Evolutionary conservation across 2,329 filamentous ascomycete genomes (phyloP).

Genomic region (Ophiocordyceps camponoti-saundersi): DNA sequence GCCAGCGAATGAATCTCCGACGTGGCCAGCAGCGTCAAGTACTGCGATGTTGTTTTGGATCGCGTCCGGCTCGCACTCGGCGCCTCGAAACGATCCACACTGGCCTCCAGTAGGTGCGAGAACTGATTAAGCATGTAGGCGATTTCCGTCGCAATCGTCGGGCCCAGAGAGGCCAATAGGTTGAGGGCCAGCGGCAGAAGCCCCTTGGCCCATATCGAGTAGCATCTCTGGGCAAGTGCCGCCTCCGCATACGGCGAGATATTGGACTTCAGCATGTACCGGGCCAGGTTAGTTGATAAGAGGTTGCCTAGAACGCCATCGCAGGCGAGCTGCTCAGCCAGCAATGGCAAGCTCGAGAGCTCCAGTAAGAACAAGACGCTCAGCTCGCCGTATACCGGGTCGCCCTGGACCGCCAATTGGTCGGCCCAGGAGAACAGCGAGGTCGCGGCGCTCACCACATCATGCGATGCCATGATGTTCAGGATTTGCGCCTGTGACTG

Average conservation of each 20-base stretch:
- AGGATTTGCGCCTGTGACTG: slow-evolving; percentile 55
- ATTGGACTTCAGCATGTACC: slow-evolving; percentile 52
- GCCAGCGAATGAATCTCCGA: slow-evolving; percentile 67
- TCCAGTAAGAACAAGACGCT: slow-evolving; percentile 77
- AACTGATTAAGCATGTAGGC: slow-evolving; percentile 82
- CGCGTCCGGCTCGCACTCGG: slow-evolving; percentile 35
- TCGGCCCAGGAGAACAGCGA: slow-evolving; percentile 92
- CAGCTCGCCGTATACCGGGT: slow-evolving; percentile 89
- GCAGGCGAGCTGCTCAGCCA: slow-evolving; percentile 81
- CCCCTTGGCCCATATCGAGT: slow-evolving; percentile 78
- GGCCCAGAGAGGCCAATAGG: slow-evolving; percentile 64
- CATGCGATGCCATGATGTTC: slow-evolving; percentile 51
- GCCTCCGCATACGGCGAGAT: slow-evolving; percentile 68
- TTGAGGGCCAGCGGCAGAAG: slow-evolving; percentile 81
- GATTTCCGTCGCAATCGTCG: slow-evolving; percentile 69
- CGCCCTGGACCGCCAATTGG: slow-evolving; percentile 55
- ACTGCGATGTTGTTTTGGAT: slow-evolving; percentile 32
- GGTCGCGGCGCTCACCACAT: slow-evolving; percentile 63
- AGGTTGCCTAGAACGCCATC: slow-evolving; percentile 71
- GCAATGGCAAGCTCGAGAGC: slow-evolving; percentile 59
- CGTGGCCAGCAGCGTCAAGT: slow-evolving; percentile 55
- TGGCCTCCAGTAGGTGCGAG: slow-evolving; percentile 56
- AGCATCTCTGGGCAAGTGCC: slow-evolving; percentile 53
- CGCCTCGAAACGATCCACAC: slow-evolving; percentile 54
- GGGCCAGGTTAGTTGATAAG: slow-evolving; percentile 61